These are phyloP conservation scores for Gremmenia infestans DNA, from an alignment of 2,329 filamentous ascomycete genomes.

Conservation along the genomic window DNA sequence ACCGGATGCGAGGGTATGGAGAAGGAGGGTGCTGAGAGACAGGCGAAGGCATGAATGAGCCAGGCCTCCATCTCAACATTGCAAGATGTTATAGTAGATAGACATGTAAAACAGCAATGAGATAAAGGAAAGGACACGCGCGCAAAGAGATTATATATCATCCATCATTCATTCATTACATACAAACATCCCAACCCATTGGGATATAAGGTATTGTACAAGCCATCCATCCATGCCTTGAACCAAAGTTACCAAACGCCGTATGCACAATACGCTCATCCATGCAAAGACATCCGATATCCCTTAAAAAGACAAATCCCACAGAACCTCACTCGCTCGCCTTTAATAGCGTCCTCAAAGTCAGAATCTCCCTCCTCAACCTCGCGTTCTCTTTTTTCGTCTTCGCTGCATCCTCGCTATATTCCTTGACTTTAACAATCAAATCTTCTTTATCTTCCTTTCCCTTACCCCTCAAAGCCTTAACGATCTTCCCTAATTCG, in stretches of 20 bases:
- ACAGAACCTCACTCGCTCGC: constrained; percentile 11
- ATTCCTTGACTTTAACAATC: constrained; percentile 63
- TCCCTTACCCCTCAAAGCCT: constrained; percentile 65
- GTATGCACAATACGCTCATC: neutral
- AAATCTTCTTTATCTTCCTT: constrained; percentile 78
- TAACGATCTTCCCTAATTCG: constrained; percentile 80
- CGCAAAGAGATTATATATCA: neutral
- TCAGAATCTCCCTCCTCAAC: constrained; percentile 73
- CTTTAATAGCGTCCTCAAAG: constrained; percentile 23
- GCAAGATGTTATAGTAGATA: too few relatives aligned
- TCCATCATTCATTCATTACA: constrained; percentile 7
- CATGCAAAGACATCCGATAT: neutral
- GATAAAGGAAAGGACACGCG: neutral
- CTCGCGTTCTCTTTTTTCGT: constrained; percentile 82
- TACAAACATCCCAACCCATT: neutral
- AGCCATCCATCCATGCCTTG: neutral
- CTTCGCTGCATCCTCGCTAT: constrained; percentile 69
- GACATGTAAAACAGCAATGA: neutral
- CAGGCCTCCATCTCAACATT: neutral
- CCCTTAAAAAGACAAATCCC: neutral
- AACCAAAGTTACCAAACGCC: neutral
- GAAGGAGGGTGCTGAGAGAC: constrained; percentile 52
- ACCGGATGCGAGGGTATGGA: constrained; percentile 68
- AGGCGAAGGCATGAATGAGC: constrained; percentile 14
- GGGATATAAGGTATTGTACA: neutral